Evolutionary conservation across 805 yeast genomes (phyloP).

Genomic region (Saturnispora quitensis): DNA sequence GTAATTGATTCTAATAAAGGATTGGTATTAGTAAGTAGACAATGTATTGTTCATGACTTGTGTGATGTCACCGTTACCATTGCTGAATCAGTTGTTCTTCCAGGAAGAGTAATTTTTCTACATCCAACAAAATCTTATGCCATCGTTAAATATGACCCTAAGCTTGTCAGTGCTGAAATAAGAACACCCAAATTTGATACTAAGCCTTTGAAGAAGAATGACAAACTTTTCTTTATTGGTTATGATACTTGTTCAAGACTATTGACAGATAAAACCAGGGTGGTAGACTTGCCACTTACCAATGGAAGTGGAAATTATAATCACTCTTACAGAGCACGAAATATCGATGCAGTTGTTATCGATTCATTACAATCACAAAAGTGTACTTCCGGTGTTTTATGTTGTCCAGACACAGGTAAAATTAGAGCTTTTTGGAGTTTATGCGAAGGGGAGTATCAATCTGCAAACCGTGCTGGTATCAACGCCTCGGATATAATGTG

Average conservation of each 20-base stretch:
- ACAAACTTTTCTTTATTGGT: conserved; percentile 67
- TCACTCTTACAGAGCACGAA: conserved; percentile 82
- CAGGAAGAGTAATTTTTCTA: conserved; percentile 70
- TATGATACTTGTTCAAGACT: conserved; percentile 33
- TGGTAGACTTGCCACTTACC: no score
- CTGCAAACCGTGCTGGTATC: neutral
- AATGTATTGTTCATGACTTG: conserved; percentile 73
- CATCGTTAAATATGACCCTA: conserved; percentile 72
- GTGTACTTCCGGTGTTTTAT: conserved; percentile 60
- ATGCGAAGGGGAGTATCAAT: neutral
- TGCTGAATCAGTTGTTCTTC: conserved; percentile 76
- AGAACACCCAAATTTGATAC: conserved; percentile 54
- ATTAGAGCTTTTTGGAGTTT: neutral
- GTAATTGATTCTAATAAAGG: conserved; percentile 77
- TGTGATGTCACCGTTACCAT: conserved; percentile 68
- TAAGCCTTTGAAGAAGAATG: conserved; percentile 60
- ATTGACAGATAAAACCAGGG: no score
- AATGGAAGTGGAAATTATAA: conserved; percentile 43
- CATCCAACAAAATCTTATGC: conserved; percentile 88
- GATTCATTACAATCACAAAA: conserved; percentile 66
- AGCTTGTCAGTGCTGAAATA: conserved; percentile 60
- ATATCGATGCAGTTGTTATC: conserved; percentile 64
- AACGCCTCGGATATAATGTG: neutral
- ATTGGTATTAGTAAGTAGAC: conserved; percentile 67
- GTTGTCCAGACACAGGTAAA: conserved; percentile 54